phyloP scores from a whole-genome alignment of 164 flowering plant species.

The Sedum album region DNA sequence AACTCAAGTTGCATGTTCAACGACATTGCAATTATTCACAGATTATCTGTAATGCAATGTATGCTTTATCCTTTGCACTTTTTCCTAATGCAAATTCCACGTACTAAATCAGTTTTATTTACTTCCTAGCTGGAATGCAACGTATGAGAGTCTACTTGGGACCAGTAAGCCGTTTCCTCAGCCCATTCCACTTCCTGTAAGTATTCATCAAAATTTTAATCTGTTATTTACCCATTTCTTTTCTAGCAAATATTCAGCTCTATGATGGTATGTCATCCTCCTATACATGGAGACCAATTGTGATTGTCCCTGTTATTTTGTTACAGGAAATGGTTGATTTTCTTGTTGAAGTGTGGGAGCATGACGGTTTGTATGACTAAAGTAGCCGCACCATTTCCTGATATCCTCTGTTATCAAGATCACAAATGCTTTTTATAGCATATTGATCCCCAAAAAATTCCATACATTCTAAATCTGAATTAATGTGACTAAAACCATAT shows the following conservation, averaged over 20 bases:
- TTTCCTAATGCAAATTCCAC: constrained; percentile 22
- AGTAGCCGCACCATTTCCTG: no score
- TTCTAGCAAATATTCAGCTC: constrained; percentile 22
- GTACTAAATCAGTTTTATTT: constrained; percentile 21
- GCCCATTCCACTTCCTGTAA: constrained; percentile 41
- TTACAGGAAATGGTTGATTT: no score
- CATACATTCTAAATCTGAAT: not conserved
- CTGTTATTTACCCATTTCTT: not conserved
- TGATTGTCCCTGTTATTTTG: not conserved
- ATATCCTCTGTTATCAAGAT: not conserved
- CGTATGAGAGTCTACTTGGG: no score
- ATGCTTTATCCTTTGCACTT: not conserved
- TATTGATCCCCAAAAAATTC: no score
- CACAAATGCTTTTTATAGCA: not conserved
- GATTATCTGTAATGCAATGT: not conserved
- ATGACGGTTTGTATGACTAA: constrained; percentile 53
- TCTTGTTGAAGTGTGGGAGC: constrained; percentile 61
- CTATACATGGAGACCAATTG: not conserved
- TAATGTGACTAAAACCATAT: not conserved
- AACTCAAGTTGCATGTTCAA: not conserved
- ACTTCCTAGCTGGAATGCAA: constrained; percentile 36
- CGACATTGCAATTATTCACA: not conserved
- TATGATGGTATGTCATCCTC: no score
- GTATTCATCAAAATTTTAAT: constrained; percentile 11
- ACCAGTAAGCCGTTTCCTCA: constrained; percentile 35